Evolutionary conservation across 2,329 filamentous ascomycete genomes (phyloP).

Genomic region (Xylaria sp.): DNA sequence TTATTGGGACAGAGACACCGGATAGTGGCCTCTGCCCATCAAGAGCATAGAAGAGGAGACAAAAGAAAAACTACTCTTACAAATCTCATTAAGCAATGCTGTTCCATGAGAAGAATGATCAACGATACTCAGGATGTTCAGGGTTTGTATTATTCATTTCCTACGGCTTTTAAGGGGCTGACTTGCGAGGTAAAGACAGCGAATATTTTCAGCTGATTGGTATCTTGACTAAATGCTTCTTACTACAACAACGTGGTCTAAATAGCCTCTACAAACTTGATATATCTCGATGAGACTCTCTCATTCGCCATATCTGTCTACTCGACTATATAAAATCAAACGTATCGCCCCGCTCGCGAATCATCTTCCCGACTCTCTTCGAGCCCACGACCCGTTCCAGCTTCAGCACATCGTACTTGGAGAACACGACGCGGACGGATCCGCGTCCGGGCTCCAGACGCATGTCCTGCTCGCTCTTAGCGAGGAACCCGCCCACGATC

Average conservation of each 20-base stretch:
- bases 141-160: neutral
- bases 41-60: slow-evolving; percentile 15
- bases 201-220: neutral
- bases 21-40: slow-evolving; percentile 2
- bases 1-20: slow-evolving; percentile 21
- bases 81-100: neutral
- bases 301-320: no score
- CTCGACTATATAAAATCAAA: slow-evolving; percentile 86
- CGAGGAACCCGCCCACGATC: slow-evolving; percentile 75
- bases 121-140: no score
- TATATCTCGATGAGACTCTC: neutral
- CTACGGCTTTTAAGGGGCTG: neutral
- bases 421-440: slow-evolving; percentile 75
- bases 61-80: slow-evolving; percentile 1
- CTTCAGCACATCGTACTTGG: slow-evolving; percentile 88
- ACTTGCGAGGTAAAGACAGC: neutral
- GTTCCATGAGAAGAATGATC: neutral
- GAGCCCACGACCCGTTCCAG: slow-evolving; percentile 89
- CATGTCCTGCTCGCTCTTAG: slow-evolving; percentile 66
- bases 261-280: neutral
- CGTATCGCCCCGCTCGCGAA: slow-evolving; percentile 84
- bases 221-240: slow-evolving; percentile 8
- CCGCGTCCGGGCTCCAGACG: slow-evolving; percentile 69
- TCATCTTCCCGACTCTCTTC: slow-evolving; percentile 83
- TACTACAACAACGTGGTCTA: neutral